Conservation (phyloP, 352 stramenopile genomes). For the Phytophthora citricola region DNA sequence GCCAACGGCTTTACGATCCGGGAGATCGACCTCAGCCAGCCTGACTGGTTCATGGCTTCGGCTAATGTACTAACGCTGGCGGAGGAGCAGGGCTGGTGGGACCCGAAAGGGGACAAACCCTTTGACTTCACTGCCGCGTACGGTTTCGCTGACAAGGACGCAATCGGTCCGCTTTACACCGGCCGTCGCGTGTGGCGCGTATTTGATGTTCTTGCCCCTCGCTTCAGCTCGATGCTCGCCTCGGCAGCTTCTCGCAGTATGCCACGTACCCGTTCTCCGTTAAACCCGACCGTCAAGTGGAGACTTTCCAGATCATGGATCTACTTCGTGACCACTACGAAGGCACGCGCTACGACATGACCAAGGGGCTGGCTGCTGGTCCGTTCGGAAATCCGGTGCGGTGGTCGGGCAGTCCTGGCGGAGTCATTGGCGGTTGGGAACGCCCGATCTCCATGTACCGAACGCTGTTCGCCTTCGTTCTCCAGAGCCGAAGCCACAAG, state of each 20-base stretch:
- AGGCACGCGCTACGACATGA: slow-evolving; percentile 90
- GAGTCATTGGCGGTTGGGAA: slow-evolving; percentile 80
- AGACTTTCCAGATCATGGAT: slow-evolving; percentile 77
- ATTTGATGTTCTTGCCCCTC: slow-evolving; percentile 82
- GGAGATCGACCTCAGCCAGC: slow-evolving; percentile 79
- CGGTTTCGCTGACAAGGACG: slow-evolving; percentile 64
- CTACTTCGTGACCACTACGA: slow-evolving; percentile 92
- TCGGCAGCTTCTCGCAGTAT: slow-evolving; percentile 73
- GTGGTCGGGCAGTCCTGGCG: slow-evolving; percentile 64
- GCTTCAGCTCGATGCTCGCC: slow-evolving; percentile 67
- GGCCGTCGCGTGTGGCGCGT: slow-evolving; percentile 91
- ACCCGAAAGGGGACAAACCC: slow-evolving; percentile 42
- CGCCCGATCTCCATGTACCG: slow-evolving; percentile 93
- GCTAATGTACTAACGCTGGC: slow-evolving; percentile 88
- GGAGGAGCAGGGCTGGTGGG: slow-evolving; percentile 87
- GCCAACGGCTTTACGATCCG: slow-evolving; percentile 95
- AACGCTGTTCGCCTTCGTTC: slow-evolving; percentile 86
- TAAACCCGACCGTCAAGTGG: slow-evolving; percentile 69
- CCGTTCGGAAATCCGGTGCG: slow-evolving; percentile 91
- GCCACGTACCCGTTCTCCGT: slow-evolving; percentile 91
- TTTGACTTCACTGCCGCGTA: slow-evolving; percentile 85
- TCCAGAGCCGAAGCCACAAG: slow-evolving; percentile 47
- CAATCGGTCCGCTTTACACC: slow-evolving; percentile 71
- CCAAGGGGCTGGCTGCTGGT: slow-evolving; percentile 84
- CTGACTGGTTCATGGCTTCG: slow-evolving; percentile 90